A percentile compares a stretch with the other conserved stretches of the same genome.
Conservation (phyloP, 2,329 filamentous ascomycete species). For the Scolecobasidium constrictum region DNA sequence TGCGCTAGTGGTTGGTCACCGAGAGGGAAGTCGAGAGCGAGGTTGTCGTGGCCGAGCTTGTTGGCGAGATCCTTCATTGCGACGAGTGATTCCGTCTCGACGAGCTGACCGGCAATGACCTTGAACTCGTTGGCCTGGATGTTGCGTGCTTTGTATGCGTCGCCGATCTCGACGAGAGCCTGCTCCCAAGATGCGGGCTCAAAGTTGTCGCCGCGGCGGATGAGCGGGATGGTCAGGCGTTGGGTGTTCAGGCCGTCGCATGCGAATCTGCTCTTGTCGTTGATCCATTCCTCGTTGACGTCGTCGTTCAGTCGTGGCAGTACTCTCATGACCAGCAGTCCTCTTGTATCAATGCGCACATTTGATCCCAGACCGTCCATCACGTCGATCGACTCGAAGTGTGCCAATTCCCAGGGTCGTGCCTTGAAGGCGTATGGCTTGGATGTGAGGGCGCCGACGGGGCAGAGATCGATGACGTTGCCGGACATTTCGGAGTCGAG, state of each 20-base stretch:
- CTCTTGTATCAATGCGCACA: conserved; percentile 85
- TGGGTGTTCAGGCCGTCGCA: conserved; percentile 96
- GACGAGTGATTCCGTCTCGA: conserved; percentile 86
- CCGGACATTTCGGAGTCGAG: conserved; percentile 90
- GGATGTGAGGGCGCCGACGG: conserved; percentile 88
- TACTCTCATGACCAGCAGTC: conserved; percentile 92
- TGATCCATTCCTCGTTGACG: conserved; percentile 99
- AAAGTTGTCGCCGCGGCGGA: conserved; percentile 83
- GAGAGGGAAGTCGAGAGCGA: conserved; percentile 80
- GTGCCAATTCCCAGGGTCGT: conserved; percentile 92
- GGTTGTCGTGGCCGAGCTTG: conserved; percentile 90
- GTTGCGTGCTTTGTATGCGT: conserved; percentile 66
- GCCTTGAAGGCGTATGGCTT: conserved; percentile 98
- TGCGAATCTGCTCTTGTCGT: conserved; percentile 94
- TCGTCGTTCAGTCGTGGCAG: conserved; percentile 91
- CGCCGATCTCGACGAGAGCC: conserved; percentile 75
- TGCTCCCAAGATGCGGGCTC: conserved; percentile 93
- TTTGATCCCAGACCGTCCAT: conserved; percentile 88
- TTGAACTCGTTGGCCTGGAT: conserved; percentile 94
- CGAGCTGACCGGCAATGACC: conserved; percentile 79
- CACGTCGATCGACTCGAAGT: conserved; percentile 92
- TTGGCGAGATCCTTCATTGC: conserved; percentile 97
- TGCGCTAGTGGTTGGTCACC: conserved; percentile 80
- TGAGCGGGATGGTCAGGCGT: conserved; percentile 81
- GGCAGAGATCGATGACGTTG: conserved; percentile 97